These are phyloP conservation scores for Pelagophyceae sp. DNA, from an alignment of 352 stramenopile genomes.

Conservation along the genomic window DNA sequence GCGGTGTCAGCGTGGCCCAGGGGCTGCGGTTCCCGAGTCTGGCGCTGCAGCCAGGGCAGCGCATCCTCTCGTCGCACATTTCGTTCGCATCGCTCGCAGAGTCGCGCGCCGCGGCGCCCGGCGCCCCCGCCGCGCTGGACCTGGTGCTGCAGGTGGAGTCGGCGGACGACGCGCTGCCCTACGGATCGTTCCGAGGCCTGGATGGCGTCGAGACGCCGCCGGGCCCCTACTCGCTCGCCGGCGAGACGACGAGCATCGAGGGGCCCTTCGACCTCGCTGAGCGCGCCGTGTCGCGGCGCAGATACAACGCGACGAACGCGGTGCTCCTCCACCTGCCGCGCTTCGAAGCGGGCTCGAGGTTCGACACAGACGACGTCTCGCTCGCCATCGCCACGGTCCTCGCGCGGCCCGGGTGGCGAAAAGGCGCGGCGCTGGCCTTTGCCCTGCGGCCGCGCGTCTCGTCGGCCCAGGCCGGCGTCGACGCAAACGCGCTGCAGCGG, in stretches of 20 bases:
- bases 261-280: neutral
- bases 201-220: neutral
- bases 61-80: neutral
- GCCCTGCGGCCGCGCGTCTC: neutral
- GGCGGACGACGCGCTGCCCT: neutral
- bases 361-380: neutral
- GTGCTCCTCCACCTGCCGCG: neutral
- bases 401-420: neutral
- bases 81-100: neutral
- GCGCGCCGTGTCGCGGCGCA: too few species aligned
- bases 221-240: neutral
- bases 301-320: neutral
- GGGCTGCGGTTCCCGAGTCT: neutral
- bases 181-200: neutral
- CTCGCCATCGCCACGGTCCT: neutral
- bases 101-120: neutral
- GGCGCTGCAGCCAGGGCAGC: neutral
- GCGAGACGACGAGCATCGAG: neutral
- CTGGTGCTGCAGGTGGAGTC: neutral
- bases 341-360: neutral
- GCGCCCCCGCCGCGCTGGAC: neutral
- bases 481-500: too few species aligned
- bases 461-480: neutral
- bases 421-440: neutral
- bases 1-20: neutral